A percentile compares a stretch with the other conserved stretches of the same genome.
phyloP scores from a whole-genome alignment of 192 early-diverging fungal species.

The Backusella macrospora region DNA sequence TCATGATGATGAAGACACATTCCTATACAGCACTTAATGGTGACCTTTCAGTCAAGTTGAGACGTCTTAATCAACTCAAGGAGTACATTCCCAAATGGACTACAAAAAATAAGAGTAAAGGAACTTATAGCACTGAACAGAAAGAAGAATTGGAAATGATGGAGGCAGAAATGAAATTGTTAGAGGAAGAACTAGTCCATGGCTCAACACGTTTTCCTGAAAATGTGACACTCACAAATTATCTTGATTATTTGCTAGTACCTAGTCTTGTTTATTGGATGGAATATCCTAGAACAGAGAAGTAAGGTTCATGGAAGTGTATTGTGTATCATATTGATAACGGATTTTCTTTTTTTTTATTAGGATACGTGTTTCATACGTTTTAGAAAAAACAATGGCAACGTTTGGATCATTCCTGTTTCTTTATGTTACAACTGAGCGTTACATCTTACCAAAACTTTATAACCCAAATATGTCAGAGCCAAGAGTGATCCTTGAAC shows the following conservation, averaged over 20 bases:
- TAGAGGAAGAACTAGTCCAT: constrained; percentile 60
- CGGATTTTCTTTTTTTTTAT: neutral
- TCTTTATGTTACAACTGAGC: constrained; percentile 84
- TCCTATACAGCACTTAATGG: constrained; percentile 89
- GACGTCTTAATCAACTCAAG: constrained; percentile 42
- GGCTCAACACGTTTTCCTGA: constrained; percentile 69
- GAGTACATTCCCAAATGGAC: constrained; percentile 28
- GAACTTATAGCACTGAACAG: constrained; percentile 1
- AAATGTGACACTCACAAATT: constrained; percentile 84
- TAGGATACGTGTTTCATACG: constrained; percentile 83
- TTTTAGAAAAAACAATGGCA: constrained; percentile 83
- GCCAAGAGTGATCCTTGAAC: constrained; percentile 59
- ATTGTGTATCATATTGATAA: neutral
- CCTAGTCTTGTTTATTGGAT: constrained; percentile 94
- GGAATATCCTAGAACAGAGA: constrained; percentile 85
- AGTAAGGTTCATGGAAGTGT: constrained; percentile 41
- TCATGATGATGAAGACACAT: constrained; percentile 96
- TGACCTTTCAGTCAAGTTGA: constrained; percentile 59
- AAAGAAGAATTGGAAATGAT: constrained; percentile 19
- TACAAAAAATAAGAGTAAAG: constrained; percentile 8
- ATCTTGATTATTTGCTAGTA: constrained; percentile 82
- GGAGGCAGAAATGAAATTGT: constrained; percentile 48
- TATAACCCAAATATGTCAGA: constrained; percentile 62
- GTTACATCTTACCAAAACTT: constrained; percentile 85
- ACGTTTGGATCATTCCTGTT: constrained; percentile 79